Base-by-base conservation (phyloP, 83 land plant genomes). In the Larix sibirica region DNA sequence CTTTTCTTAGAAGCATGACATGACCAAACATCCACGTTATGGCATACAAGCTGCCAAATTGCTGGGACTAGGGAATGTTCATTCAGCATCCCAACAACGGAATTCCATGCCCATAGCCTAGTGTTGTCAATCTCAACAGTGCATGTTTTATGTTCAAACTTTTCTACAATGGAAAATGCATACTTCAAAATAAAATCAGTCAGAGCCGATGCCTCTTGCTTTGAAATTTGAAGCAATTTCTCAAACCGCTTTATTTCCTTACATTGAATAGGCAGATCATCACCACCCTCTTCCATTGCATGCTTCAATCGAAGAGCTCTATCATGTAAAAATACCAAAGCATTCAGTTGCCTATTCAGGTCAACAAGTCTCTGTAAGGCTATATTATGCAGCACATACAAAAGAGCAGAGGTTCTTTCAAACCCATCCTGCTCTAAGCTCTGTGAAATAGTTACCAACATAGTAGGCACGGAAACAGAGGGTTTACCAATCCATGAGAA, bases 1-100 rank as follows among this genome's bases (percentile, higher is more conserved):
- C 77, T 74, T 79, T 80, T 87, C 33, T 83, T 84, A 62, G 87
- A 54, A 44, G 92, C 87, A 90, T 92, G 90, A 47, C 60, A 20
- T 63, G 86, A 85, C 92, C 94, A 92, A 81, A 90, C 62, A 88
- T 90, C 94, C 79, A 89, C 60, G 78, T 90, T 88, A 42, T 88
- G 83, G 86, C 92, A 88, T 71, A 90, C 78, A 70, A 88, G 85
- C 86, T 87, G 83, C 92, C 90, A 92, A 80, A 90, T 38, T 73
- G 87, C 86, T 65, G 62, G 70, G 3, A 89, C 84, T 31, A 90
- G 69, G 78, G 89, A 83, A 18, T 83, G 81, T 59, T 71, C 73
- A 79, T 86, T 66, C 63, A 88, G 14, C 2, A 88, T 38, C 67
- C 87, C 83, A 85, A 90, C 54, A 82, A 66, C 50, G 2, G 87